Evolutionary conservation across 2,329 filamentous ascomycete genomes (phyloP), one percentile per base, ranked within the genome.

Genomic region (Alternaria longipes): DNA sequence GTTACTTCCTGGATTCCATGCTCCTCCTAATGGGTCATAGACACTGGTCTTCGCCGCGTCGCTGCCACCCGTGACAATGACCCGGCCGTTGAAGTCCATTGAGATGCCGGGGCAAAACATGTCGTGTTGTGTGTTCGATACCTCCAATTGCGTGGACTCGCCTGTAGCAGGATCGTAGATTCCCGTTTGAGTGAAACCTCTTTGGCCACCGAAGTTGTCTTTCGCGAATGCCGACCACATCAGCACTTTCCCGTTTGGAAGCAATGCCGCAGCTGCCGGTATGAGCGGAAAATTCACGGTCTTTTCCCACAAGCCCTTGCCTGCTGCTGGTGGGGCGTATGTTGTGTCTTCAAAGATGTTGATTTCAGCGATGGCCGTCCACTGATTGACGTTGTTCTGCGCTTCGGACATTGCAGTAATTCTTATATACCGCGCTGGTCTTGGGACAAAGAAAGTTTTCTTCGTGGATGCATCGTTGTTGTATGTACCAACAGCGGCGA

Each of bases 61-160:
- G 24, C 82, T 81, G 1, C 87, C 87, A 6, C 87, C 86, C 0
- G 83, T 84, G 7, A 89, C 81, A 2, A 88, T 68, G 8, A 86
- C 79, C 8, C 80, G 76, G 0, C 85, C 86, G 8, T 81, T 74
- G 16, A 79, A 80, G 56, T 84, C 82, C 12, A 83, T 73, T 8
- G 60, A 83, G 52, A 87, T 84, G 2, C 85, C 86, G 0, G 86
- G 85, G 66, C 85, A 87, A 64, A 86, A 86, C 84, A 86, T 86
- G 66, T 86, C 84, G 64, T 86, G 83, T 4, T 79, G 66, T 0
- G 83, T 86, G 59, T 84, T 73, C 8, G 65, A 65, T 2, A 82
- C 69, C n/a, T 64, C 66, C 1, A 65, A 58, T 42, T 73, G 56
- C 8, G 67, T 72, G 1, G 74, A 67, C 7, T 59, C 54, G 8